Conservation (phyloP, 2,329 filamentous ascomycete species). For the Diaporthe capsici region DNA sequence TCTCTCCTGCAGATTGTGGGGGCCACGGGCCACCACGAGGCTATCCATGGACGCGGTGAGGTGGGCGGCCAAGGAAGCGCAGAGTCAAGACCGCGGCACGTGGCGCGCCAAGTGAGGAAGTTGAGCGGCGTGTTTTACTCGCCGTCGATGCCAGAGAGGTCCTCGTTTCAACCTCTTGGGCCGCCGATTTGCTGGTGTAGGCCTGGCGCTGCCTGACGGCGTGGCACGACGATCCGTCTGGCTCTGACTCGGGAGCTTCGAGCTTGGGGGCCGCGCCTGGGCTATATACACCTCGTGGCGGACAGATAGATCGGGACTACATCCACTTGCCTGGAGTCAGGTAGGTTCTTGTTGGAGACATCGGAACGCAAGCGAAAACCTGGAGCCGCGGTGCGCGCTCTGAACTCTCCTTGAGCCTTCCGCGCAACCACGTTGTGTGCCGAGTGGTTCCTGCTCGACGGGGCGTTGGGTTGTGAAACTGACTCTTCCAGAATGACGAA, state of each 20-base stretch:
- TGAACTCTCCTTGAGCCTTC: background rate
- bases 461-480: background rate
- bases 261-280: background rate
- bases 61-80: slow-evolving; percentile 7
- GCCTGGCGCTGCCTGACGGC: background rate
- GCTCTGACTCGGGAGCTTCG: background rate
- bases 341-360: background rate
- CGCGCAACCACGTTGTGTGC: background rate
- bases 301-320: background rate
- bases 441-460: background rate
- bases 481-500: background rate
- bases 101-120: slow-evolving; percentile 10
- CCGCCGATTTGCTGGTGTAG: background rate
- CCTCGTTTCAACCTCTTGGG: background rate
- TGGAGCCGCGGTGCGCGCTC: slow-evolving; percentile 5
- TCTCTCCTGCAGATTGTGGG: background rate
- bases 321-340: background rate
- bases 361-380: background rate
- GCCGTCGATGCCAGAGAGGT: slow-evolving; percentile 4
- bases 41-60: background rate
- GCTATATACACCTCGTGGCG: background rate
- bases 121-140: slow-evolving; percentile 14
- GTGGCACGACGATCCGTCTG: background rate
- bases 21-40: background rate
- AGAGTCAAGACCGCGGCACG: slow-evolving; percentile 28